Base-by-base conservation (phyloP, 257 asterid genomes). In the Solanum stenotomum region DNA sequence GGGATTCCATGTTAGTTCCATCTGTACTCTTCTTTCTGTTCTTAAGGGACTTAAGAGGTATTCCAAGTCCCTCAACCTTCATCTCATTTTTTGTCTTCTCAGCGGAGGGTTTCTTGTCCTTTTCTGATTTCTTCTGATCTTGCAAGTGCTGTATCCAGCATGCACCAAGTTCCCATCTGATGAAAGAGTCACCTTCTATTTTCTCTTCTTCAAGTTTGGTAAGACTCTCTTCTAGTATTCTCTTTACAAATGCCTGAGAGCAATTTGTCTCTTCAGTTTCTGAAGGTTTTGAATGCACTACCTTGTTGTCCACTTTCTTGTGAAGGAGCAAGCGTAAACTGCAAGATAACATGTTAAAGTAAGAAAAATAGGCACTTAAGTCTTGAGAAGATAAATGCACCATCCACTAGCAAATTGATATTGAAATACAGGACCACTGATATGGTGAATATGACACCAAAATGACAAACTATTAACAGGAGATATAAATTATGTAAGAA, bases 131-230 rank as follows among this genome's bases (percentile, higher is more conserved):
- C 89, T 93, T 95, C 94, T 95, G 98, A 90, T 96, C 99, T 90
- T 95, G 99, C 87, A 96, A 90, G 91, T 96, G 99, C 74, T 96
- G 99, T 91, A 96, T 91, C 99, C 99, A 96, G 94, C 99, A 96
- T 85, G 99, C 99, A 83, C 98, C 99, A 89, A 96, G 98, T 90
- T 96, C 99, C 99, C 99, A 96, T 91, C 99, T 95, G 88, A 95
- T 92, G 86, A 93, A 95, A 89, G 93, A 87, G 89, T 97, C 98
- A 38, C 81, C 90, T 78, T 88, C 90, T 61, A 79, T 71, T 91
- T 94, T 95, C 91, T 96, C 98, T 90, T 95, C 95, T 90, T 89
- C 93, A 89, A 97, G 98, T 91, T 96, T 93, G 85, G 85, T 88
- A 88, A 97, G 95, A 93, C 99, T 96, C 87, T 92, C 95, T 94